phyloP scores from a whole-genome alignment of 495 filamentous ascomycete species.

The Cercophora scortea region DNA sequence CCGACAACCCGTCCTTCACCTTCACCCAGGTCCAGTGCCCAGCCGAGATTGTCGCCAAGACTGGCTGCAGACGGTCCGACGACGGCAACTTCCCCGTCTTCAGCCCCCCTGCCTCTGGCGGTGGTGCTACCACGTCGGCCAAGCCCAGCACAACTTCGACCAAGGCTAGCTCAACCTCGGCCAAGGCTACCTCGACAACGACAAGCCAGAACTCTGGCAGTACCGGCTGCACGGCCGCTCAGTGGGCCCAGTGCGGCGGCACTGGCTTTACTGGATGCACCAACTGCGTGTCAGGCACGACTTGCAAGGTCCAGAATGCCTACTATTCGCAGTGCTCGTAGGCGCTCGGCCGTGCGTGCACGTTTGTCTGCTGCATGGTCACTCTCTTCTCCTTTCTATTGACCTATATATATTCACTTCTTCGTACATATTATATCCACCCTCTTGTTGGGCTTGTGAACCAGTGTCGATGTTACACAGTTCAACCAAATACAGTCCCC shows the following conservation, averaged over 20 bases:
- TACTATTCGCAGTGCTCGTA: constrained; percentile 36
- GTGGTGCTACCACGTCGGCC: not conserved
- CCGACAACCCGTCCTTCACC: constrained; percentile 47
- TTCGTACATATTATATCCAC: too few relatives aligned
- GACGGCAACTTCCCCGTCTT: constrained; percentile 24
- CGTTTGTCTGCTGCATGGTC: too few relatives aligned
- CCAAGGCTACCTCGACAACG: not conserved
- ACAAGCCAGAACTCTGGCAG: not conserved
- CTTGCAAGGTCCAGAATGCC: constrained; percentile 28
- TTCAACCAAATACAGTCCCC: too few relatives aligned
- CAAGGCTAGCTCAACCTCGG: not conserved
- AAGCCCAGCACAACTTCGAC: constrained; percentile 1
- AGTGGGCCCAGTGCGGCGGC: constrained; percentile 42
- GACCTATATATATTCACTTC: too few relatives aligned
- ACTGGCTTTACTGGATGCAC: constrained; percentile 32
- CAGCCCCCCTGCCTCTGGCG: constrained; percentile 5
- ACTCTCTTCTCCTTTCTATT: too few relatives aligned
- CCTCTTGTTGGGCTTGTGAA: too few relatives aligned
- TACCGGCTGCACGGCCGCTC: constrained; percentile 13
- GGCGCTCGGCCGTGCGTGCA: too few relatives aligned
- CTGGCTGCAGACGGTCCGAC: constrained; percentile 37
- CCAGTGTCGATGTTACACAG: too few relatives aligned
- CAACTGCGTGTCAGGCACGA: constrained; percentile 22
- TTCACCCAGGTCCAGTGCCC: constrained; percentile 50
- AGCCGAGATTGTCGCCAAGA: constrained; percentile 39